Percentiles rank a stretch among this genome's conserved stretches.
Evolutionary conservation across 768 basidiomycete genomes (phyloP).

Genomic region (Kondoa malvinella): DNA sequence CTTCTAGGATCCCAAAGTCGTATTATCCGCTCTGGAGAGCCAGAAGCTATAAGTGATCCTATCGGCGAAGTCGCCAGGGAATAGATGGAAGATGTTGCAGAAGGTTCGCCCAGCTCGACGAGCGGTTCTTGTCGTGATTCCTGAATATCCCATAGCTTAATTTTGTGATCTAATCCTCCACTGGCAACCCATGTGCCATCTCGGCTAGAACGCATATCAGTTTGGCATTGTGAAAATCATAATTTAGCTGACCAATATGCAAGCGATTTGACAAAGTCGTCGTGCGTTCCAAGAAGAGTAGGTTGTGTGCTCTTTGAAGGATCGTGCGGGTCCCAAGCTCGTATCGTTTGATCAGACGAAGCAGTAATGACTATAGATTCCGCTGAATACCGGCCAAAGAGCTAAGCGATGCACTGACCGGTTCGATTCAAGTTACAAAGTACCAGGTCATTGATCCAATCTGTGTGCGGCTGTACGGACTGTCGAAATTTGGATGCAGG

Average conservation of each 20-base stretch:
- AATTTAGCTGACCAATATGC: constrained; percentile 25
- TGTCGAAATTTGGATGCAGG: constrained; percentile 48
- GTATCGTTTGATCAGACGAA: constrained; percentile 86
- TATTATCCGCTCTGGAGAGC: constrained; percentile 78
- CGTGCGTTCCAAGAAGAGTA: constrained; percentile 32
- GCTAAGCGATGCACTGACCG: constrained; percentile 43
- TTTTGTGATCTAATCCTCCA: constrained; percentile 81
- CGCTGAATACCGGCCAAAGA: too few relatives aligned
- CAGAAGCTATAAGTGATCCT: constrained; percentile 67
- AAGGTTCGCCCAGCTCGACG: constrained; percentile 30
- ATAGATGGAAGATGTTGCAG: constrained; percentile 43
- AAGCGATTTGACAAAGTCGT: constrained; percentile 30
- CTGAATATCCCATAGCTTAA: constrained; percentile 82
- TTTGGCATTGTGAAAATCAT: neutral
- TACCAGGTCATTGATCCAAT: constrained; percentile 91
- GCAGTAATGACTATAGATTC: constrained; percentile 71
- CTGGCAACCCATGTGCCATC: constrained; percentile 77
- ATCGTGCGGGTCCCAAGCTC: constrained; percentile 79
- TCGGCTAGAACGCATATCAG: constrained; percentile 38
- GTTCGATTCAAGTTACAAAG: constrained; percentile 86
- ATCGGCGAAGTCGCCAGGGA: constrained; percentile 61
- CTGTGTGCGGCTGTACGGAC: constrained; percentile 60
- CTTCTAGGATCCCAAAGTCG: constrained; percentile 84
- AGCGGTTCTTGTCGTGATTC: constrained; percentile 29
- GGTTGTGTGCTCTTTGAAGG: constrained; percentile 43